phyloP scores from a whole-genome alignment of 2,329 filamentous ascomycete genomes.

The Aspergillus texensis region DNA sequence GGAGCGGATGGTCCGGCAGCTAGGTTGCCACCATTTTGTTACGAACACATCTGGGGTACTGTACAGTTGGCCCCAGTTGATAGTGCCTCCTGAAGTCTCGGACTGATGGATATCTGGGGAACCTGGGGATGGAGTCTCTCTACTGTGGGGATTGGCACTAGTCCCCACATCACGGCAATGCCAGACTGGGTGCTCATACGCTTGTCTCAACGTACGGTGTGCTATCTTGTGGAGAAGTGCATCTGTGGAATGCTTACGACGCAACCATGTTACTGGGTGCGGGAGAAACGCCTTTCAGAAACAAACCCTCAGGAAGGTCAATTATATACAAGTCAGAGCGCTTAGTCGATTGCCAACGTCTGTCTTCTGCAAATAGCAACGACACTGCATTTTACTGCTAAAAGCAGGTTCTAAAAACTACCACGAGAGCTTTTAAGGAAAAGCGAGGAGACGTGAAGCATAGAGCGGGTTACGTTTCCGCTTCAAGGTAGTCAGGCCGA shows the following conservation, averaged over 20 bases:
- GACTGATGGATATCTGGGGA: neutral
- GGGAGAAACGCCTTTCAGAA: neutral
- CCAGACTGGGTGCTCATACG: neutral
- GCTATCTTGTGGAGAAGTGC: neutral
- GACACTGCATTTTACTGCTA: neutral
- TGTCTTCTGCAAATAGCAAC: neutral
- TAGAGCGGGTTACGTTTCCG: neutral
- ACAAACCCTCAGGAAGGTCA: neutral
- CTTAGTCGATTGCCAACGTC: neutral
- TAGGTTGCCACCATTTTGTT: neutral
- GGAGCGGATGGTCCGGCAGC: neutral
- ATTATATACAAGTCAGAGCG: neutral
- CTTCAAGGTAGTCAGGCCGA: neutral
- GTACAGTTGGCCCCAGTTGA: neutral
- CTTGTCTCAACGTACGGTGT: neutral
- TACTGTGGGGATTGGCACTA: neutral
- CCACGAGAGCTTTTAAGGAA: neutral
- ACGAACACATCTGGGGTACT: neutral
- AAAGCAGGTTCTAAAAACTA: neutral
- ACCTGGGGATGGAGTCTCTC: neutral
- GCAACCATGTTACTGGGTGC: neutral
- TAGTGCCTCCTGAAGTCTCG: neutral
- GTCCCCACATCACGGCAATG: neutral
- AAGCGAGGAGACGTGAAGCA: neutral
- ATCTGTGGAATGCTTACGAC: neutral